Evolutionary conservation across 2,329 filamentous ascomycete genomes (phyloP), one percentile per base, ranked within the genome.

Genomic region (Cytospora chrysosperma): DNA sequence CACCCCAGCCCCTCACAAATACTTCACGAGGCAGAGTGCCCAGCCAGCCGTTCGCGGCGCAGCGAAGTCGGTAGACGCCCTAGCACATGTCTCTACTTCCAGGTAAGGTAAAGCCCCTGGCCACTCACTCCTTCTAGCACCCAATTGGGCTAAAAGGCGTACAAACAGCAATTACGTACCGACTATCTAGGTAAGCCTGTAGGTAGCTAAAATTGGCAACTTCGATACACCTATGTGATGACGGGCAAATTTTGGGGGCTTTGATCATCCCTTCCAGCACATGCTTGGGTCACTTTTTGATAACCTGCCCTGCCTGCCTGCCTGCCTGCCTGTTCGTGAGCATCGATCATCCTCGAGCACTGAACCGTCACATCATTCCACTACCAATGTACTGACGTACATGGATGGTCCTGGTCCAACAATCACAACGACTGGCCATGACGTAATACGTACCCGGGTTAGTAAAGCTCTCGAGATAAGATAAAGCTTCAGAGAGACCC

Each of bases 111-210:
- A 30, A 30, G 32, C 13, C 8, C 13, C 32, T 12, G 32, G 32
- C 4, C 9, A 5, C 28, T 30, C 28, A 5, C 34, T 37, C 34
- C 17, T 15, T 37, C 34, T 15, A 2, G 34, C n/a, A 37, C 12
- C 17, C 21, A 15, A 30, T 50, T 40, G n/a, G n/a, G 13, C 6
- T 21, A 2, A 8, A 13, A 13, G 17, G 19, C 26, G 56, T 59
- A 59, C 47, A 59, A 51, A 51, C 21, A 27, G 27, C 55, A 49
- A 49, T 57, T 57, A 57, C 55, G n/a, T n/a, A n/a, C n/a, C n/a
- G n/a, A n/a, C n/a, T n/a, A n/a, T n/a, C n/a, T n/a, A n/a, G n/a
- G n/a, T n/a, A n/a, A n/a, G n/a, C n/a, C n/a, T n/a, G n/a, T n/a
- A n/a, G n/a, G 40, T 57, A 57, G 55, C 37, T 57, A 49, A 57